phyloP scores from a whole-genome alignment of 1,284 basidiomycete genomes.

The Pisolithus thermaeus region DNA sequence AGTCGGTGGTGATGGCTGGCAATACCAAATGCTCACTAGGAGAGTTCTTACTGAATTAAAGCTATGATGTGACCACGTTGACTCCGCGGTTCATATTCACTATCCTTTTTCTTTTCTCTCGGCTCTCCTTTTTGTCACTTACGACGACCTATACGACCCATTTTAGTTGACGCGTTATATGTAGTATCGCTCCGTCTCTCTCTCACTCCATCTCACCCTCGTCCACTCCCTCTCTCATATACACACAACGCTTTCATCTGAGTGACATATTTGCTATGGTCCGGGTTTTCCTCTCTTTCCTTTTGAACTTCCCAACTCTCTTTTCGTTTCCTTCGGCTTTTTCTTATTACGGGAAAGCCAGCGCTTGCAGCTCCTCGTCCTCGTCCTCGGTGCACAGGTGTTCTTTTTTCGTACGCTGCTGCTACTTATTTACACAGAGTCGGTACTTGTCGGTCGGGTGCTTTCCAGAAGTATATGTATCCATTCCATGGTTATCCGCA shows the following conservation, averaged over 20 bases:
- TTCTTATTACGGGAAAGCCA: no score
- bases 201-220: no score
- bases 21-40: slow-evolving; percentile 95
- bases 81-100: neutral
- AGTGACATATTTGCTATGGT: slow-evolving; percentile 8
- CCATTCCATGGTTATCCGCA: neutral
- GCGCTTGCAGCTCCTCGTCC: no score
- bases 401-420: no score
- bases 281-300: neutral
- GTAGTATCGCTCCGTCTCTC: no score
- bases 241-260: neutral
- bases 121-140: neutral
- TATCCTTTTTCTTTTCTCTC: neutral
- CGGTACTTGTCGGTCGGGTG: neutral
- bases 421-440: neutral
- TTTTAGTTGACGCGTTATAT: no score
- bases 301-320: no score
- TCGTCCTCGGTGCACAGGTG: no score
- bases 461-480: neutral
- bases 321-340: no score
- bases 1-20: slow-evolving; percentile 91
- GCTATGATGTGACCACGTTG: slow-evolving; percentile 42
- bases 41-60: slow-evolving; percentile 91
- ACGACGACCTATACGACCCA: no score
- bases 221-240: no score